Conservation (phyloP, 257 asterid genomes). For the Penstemon eatonii region DNA sequence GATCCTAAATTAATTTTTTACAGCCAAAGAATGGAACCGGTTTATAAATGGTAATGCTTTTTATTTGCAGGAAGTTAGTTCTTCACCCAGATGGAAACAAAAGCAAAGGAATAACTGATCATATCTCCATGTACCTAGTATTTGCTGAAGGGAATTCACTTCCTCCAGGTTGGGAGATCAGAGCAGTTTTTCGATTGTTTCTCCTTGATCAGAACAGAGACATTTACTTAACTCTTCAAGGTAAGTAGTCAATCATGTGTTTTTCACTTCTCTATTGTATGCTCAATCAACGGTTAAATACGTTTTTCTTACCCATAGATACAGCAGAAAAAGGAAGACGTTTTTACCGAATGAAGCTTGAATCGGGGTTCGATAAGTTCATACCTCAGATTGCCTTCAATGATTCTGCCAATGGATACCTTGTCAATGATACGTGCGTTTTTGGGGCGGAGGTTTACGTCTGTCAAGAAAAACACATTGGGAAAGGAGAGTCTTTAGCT, state of each 20-base stretch:
- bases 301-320: conserved; percentile 17
- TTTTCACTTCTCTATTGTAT: background rate
- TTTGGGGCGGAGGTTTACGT: conserved; percentile 68
- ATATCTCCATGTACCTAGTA: conserved; percentile 55
- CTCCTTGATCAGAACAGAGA: conserved; percentile 69
- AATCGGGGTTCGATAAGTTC: conserved; percentile 61
- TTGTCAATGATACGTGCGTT: conserved; percentile 49
- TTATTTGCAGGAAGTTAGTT: conserved; percentile 52
- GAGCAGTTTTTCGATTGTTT: conserved; percentile 48
- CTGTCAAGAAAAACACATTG: conserved; percentile 37
- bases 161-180: conserved; percentile 55
- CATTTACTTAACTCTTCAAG: conserved; percentile 51
- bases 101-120: conserved; percentile 47
- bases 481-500: conserved; percentile 51
- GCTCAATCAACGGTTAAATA: background rate
- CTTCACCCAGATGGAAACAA: conserved; percentile 73
- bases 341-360: conserved; percentile 52
- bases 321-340: conserved; percentile 47
- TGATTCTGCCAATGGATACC: conserved; percentile 57
- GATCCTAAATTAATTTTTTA: background rate
- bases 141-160: conserved; percentile 35
- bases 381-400: conserved; percentile 46
- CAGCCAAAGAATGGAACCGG: background rate
- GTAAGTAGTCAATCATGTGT: conserved; percentile 24
- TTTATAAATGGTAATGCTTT: background rate